Conservation (phyloP, 139 green algal species). For the Asterochloris sp. region DNA sequence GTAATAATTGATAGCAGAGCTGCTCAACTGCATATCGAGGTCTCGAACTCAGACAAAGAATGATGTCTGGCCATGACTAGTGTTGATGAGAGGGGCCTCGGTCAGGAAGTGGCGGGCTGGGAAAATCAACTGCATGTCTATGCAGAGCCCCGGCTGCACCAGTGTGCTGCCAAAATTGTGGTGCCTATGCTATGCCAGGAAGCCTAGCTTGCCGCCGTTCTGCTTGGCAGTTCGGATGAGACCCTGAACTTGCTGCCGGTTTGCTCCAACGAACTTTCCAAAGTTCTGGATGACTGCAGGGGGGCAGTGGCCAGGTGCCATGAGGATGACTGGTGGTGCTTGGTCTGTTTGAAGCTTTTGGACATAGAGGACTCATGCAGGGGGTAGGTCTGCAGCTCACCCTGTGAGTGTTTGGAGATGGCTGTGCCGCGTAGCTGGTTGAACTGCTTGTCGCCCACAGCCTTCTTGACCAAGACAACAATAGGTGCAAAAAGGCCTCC, state of each 20-base stretch:
- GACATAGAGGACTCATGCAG: background rate
- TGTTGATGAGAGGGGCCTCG: background rate
- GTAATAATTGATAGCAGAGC: too few species aligned
- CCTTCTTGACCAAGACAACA: slow-evolving; percentile 71
- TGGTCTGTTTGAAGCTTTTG: background rate
- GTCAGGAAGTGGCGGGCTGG: background rate
- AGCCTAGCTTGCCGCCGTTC: slow-evolving; percentile 97
- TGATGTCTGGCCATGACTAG: background rate
- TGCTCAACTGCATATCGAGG: too few species aligned
- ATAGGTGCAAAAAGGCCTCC: slow-evolving; percentile 87
- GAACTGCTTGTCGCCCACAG: slow-evolving; percentile 93
- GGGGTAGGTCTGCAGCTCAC: slow-evolving; percentile 33
- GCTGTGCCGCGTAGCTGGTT: slow-evolving; percentile 96
- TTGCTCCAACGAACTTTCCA: slow-evolving; percentile 82
- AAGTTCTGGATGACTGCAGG: slow-evolving; percentile 97
- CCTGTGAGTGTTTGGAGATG: slow-evolving; percentile 97
- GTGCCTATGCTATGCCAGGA: slow-evolving; percentile 58
- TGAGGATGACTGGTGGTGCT: background rate
- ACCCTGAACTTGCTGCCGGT: slow-evolving; percentile 90
- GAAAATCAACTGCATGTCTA: background rate
- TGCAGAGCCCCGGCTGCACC: background rate
- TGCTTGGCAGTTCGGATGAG: slow-evolving; percentile 97
- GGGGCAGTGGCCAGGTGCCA: background rate
- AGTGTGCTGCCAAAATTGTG: background rate
- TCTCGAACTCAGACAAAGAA: background rate